These are phyloP conservation scores for Lepidium campestre DNA, from an alignment of 441 rosid species.

Conservation along the genomic window DNA sequence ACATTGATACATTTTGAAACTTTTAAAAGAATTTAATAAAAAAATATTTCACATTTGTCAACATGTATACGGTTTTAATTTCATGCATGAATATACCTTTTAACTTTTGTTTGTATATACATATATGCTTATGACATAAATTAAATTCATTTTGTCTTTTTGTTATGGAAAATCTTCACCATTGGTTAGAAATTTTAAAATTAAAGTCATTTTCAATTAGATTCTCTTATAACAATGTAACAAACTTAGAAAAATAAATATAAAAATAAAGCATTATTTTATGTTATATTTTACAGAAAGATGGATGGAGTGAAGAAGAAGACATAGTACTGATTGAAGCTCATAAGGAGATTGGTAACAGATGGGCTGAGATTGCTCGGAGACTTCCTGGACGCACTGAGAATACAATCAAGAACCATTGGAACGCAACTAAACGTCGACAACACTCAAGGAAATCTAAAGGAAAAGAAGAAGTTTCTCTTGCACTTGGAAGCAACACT, in stretches of 20 bases:
- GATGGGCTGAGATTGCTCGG: slow-evolving; percentile 78
- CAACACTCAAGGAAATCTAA: slow-evolving; percentile 38
- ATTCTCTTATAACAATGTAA: slow-evolving; percentile 3
- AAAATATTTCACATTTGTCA: neutral
- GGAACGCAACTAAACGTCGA: slow-evolving; percentile 81
- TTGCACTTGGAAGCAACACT: slow-evolving; percentile 15
- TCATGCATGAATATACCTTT: slow-evolving; percentile 17
- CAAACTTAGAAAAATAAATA: neutral
- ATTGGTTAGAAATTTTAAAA: slow-evolving; percentile 12
- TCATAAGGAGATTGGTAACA: slow-evolving; percentile 62
- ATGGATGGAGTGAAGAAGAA: slow-evolving; percentile 71
- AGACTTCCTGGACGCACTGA: slow-evolving; percentile 64
- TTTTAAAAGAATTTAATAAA: neutral
- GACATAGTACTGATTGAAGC: slow-evolving; percentile 53
- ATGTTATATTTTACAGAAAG: slow-evolving; percentile 44
- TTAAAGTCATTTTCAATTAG: neutral
- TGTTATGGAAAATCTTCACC: neutral
- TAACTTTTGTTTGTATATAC: slow-evolving; percentile 13
- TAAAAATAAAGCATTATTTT: neutral
- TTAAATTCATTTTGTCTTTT: slow-evolving; percentile 11
- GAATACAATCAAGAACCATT: slow-evolving; percentile 76
- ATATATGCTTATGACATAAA: neutral
- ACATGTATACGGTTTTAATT: slow-evolving; percentile 1
- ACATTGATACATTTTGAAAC: neutral
- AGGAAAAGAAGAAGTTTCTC: slow-evolving; percentile 14